These are phyloP conservation scores for Kuraishia cidri DNA, from an alignment of 805 yeast genomes.

Conservation along the genomic window DNA sequence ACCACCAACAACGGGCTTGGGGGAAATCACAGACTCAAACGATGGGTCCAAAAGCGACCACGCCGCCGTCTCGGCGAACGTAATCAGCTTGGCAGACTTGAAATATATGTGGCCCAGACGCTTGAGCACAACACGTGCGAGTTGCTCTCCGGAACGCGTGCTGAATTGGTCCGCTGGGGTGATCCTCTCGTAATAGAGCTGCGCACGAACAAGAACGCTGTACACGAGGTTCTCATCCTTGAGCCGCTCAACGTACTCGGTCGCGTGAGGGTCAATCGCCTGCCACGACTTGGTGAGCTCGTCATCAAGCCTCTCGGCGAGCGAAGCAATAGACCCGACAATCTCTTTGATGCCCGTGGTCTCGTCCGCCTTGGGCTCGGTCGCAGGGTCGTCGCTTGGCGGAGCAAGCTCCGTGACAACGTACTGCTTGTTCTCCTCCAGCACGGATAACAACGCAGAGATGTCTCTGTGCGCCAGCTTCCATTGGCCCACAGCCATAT, in stretches of 20 bases:
- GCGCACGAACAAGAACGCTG: slow-evolving; percentile 72
- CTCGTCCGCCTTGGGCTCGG: slow-evolving; percentile 55
- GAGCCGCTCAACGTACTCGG: slow-evolving; percentile 85
- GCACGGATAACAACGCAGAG: slow-evolving; percentile 48
- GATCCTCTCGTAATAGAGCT: slow-evolving; percentile 70
- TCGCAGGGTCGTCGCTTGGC: slow-evolving; percentile 61
- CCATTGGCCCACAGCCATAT: slow-evolving; percentile 81
- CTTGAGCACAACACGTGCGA: slow-evolving; percentile 69
- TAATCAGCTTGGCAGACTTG: slow-evolving; percentile 74
- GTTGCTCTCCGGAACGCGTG: slow-evolving; percentile 42
- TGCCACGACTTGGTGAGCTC: slow-evolving; percentile 86
- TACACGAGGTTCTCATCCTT: slow-evolving; percentile 79
- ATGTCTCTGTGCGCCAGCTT: slow-evolving; percentile 57
- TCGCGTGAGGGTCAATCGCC: slow-evolving; percentile 88
- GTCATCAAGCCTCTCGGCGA: slow-evolving; percentile 90
- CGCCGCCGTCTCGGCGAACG: slow-evolving; percentile 61
- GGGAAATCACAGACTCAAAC: slow-evolving; percentile 23
- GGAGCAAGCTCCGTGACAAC: slow-evolving; percentile 72
- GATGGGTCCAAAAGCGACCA: slow-evolving; percentile 46
- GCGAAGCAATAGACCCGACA: slow-evolving; percentile 77
- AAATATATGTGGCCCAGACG: slow-evolving; percentile 90
- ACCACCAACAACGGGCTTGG: slow-evolving; percentile 17
- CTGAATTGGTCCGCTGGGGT: slow-evolving; percentile 31
- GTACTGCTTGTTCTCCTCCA: slow-evolving; percentile 57
- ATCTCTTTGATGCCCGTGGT: slow-evolving; percentile 62